Percentiles rank a stretch among this genome's conserved stretches.
phyloP scores from a whole-genome alignment of 2,329 filamentous ascomycete species.

The Clonostachys rhizophaga region DNA sequence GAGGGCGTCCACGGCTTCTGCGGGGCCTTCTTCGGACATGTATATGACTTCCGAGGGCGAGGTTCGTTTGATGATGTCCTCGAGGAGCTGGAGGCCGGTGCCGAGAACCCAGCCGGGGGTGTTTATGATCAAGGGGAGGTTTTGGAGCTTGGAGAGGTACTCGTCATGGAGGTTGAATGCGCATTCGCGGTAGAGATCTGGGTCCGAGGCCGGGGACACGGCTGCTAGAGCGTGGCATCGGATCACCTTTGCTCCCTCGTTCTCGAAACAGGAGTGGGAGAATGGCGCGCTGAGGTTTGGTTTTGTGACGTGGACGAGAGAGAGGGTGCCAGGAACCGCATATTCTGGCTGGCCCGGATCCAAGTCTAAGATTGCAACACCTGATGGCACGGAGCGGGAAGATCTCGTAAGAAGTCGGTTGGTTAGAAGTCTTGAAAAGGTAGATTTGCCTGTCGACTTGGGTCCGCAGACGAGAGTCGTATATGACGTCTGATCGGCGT shows the following conservation, averaged over 20 bases:
- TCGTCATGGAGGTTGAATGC: slow-evolving; percentile 56
- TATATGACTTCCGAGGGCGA: slow-evolving; percentile 61
- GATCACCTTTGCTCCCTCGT: slow-evolving; percentile 33
- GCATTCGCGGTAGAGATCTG: slow-evolving; percentile 62
- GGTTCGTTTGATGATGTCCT: slow-evolving; percentile 47
- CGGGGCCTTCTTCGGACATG: slow-evolving; percentile 60
- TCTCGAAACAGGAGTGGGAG: slow-evolving; percentile 43
- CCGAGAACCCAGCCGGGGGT: slow-evolving; percentile 71
- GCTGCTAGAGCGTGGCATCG: slow-evolving; percentile 64
- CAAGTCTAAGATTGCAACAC: slow-evolving; percentile 63
- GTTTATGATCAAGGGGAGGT: slow-evolving; percentile 63
- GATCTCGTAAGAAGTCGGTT: slow-evolving; percentile 58
- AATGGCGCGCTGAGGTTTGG: slow-evolving; percentile 66
- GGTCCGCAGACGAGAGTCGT: slow-evolving; percentile 61
- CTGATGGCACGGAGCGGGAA: neutral
- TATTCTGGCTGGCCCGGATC: slow-evolving; percentile 78
- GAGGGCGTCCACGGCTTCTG: slow-evolving; percentile 50
- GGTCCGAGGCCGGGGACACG: slow-evolving; percentile 60
- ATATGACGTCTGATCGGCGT: slow-evolving; percentile 23
- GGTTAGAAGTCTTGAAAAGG: slow-evolving; percentile 60
- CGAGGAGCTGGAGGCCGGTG: slow-evolving; percentile 61
- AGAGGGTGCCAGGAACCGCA: slow-evolving; percentile 63
- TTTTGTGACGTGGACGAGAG: slow-evolving; percentile 54
- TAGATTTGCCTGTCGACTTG: slow-evolving; percentile 73
- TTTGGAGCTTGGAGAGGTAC: slow-evolving; percentile 41